Conservation (phyloP, 2,329 filamentous ascomycete species). For the Sporothrix schenckii region DNA sequence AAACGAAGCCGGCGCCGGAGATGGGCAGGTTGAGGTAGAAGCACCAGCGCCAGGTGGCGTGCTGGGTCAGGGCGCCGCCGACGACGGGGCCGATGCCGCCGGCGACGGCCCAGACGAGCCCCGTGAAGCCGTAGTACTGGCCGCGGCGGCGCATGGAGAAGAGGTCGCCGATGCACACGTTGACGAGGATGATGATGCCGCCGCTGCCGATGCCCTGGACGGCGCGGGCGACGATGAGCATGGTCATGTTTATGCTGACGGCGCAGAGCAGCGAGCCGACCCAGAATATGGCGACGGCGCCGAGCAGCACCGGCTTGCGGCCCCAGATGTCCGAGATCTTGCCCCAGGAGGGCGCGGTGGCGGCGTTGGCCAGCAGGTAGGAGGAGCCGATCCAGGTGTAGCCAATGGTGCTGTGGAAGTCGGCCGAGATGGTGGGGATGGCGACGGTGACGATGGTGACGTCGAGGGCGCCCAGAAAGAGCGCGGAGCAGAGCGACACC, state of each 20-base stretch:
- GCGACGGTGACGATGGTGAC: constrained; percentile 64
- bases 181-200: constrained; percentile 56
- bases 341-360: constrained; percentile 71
- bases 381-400: constrained; percentile 79
- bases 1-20: constrained; percentile 49
- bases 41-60: constrained; percentile 67
- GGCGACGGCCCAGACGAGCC: constrained; percentile 68
- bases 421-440: constrained; percentile 60
- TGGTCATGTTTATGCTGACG: constrained; percentile 49
- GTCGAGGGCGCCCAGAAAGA: constrained; percentile 54
- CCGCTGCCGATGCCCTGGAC: constrained; percentile 58
- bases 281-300: constrained; percentile 55
- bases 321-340: constrained; percentile 63
- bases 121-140: constrained; percentile 65
- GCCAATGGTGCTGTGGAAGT: constrained; percentile 64
- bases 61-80: constrained; percentile 64
- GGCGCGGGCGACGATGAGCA: constrained; percentile 53
- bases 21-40: constrained; percentile 63
- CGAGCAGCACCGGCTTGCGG: constrained; percentile 56
- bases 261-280: constrained; percentile 55
- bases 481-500: constrained; percentile 45
- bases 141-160: constrained; percentile 53
- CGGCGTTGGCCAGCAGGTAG: constrained; percentile 70
- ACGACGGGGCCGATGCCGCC: constrained; percentile 62
- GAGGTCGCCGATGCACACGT: constrained; percentile 57